Conservation (phyloP, 306 rosid genomes). For the Delonix regia region DNA sequence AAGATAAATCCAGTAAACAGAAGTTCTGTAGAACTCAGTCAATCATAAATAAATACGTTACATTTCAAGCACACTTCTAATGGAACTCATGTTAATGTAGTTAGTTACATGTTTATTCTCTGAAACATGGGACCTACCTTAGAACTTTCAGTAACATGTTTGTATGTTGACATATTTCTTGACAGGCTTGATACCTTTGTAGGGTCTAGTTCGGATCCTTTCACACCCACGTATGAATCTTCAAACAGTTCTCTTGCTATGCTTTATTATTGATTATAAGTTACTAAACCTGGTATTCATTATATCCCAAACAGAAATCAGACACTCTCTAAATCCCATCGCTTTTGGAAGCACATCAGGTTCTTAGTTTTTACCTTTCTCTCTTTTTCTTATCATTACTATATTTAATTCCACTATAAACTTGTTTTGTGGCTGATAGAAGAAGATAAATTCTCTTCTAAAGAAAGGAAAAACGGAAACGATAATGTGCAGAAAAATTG, state of each 20-base stretch:
- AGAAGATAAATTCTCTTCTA: not conserved
- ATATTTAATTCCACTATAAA: not conserved
- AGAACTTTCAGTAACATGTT: not conserved
- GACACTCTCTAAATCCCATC: slow-evolving; percentile 27
- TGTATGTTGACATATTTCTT: not conserved
- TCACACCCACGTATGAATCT: slow-evolving; percentile 45
- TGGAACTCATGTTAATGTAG: not conserved
- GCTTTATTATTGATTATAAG: not conserved
- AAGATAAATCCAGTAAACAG: not conserved
- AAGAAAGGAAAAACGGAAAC: not conserved
- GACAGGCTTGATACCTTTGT: slow-evolving; percentile 48
- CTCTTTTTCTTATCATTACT: slow-evolving; percentile 14
- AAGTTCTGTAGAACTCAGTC: no score
- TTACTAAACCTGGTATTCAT: not conserved
- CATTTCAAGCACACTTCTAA: no score
- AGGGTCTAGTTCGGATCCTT: slow-evolving; percentile 48
- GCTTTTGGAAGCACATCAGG: slow-evolving; percentile 45
- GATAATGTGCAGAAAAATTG: not conserved
- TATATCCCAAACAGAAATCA: slow-evolving; percentile 38
- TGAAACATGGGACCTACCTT: not conserved
- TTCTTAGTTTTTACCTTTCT: not conserved
- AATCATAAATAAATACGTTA: not conserved
- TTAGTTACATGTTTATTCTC: no score
- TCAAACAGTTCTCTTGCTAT: not conserved
- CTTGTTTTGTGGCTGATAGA: not conserved